Evolutionary conservation across 352 stramenopile species (phyloP).

Genomic region (Pythium sukuiense): DNA sequence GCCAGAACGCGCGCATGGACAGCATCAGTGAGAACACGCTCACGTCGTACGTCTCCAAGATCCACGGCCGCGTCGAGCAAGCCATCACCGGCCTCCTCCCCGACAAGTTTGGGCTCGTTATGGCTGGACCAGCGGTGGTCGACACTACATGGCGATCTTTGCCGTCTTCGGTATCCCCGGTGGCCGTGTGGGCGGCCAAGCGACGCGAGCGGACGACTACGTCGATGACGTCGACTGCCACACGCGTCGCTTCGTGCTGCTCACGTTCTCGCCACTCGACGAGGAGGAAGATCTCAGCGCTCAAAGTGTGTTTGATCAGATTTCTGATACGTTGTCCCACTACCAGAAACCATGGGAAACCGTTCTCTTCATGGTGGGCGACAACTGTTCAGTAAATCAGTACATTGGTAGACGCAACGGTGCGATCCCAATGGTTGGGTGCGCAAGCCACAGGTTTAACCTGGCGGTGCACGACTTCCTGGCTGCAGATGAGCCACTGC

Average conservation of each 20-base stretch:
- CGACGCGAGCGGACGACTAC: too few species aligned
- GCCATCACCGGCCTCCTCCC: too few species aligned
- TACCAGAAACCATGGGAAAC: slow-evolving; percentile 23
- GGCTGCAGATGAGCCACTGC: neutral
- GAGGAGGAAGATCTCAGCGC: slow-evolving; percentile 12
- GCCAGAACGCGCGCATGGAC: neutral
- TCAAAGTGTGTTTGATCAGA: slow-evolving; percentile 20
- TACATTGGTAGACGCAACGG: slow-evolving; percentile 20
- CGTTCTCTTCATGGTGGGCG: slow-evolving; percentile 22
- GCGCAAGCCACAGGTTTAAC: slow-evolving; percentile 25
- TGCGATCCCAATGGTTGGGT: slow-evolving; percentile 20
- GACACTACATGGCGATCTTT: slow-evolving; percentile 27
- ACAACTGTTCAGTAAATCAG: slow-evolving; percentile 28
- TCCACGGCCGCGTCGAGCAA: neutral
- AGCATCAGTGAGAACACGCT: neutral
- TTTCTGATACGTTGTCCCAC: slow-evolving; percentile 16
- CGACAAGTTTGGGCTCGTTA: slow-evolving; percentile 20
- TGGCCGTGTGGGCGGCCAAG: too few species aligned
- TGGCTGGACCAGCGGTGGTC: slow-evolving; percentile 7
- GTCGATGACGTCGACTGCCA: slow-evolving; percentile 23
- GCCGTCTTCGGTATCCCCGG: slow-evolving; percentile 17
- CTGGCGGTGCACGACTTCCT: slow-evolving; percentile 16
- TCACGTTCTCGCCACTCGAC: slow-evolving; percentile 16
- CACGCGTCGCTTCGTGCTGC: slow-evolving; percentile 14
- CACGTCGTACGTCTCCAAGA: neutral